Conservation (phyloP, 805 yeast species). For the Metschnikowia reukaufii region DNA sequence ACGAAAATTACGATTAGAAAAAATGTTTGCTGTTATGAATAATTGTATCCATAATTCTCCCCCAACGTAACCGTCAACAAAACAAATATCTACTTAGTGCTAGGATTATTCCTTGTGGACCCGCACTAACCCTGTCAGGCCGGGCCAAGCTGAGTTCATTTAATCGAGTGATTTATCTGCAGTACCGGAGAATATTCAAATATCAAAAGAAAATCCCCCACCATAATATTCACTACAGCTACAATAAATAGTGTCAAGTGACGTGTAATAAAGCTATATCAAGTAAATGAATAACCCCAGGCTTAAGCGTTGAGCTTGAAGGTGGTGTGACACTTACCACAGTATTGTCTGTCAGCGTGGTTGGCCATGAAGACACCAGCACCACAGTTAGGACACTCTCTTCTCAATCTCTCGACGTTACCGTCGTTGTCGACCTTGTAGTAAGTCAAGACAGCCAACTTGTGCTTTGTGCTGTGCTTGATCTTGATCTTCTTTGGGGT, state of each 20-base stretch:
- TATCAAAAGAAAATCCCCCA: neutral
- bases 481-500: slow-evolving; percentile 99
- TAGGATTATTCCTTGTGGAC: no score
- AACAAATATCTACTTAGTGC: no score
- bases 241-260: neutral
- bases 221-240: neutral
- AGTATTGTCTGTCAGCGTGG: slow-evolving; percentile 98
- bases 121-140: no score
- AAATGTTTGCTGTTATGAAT: no score
- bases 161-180: no score
- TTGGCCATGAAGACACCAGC: slow-evolving; percentile 99
- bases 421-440: slow-evolving; percentile 99
- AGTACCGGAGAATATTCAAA: no score
- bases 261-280: slow-evolving; percentile 10
- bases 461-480: slow-evolving; percentile 99
- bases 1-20: no score
- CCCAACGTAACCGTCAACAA: no score
- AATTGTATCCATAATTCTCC: no score
- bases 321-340: slow-evolving; percentile 99
- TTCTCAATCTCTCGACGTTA: slow-evolving; percentile 96
- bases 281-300: slow-evolving; percentile 10
- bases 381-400: slow-evolving; percentile 97
- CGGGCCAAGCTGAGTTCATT: no score
- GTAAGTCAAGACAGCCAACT: slow-evolving; percentile 98
- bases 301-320: slow-evolving; percentile 48